Conservation (phyloP, 176 grass and related monocot species). For the Eragrostis nindensis region DNA sequence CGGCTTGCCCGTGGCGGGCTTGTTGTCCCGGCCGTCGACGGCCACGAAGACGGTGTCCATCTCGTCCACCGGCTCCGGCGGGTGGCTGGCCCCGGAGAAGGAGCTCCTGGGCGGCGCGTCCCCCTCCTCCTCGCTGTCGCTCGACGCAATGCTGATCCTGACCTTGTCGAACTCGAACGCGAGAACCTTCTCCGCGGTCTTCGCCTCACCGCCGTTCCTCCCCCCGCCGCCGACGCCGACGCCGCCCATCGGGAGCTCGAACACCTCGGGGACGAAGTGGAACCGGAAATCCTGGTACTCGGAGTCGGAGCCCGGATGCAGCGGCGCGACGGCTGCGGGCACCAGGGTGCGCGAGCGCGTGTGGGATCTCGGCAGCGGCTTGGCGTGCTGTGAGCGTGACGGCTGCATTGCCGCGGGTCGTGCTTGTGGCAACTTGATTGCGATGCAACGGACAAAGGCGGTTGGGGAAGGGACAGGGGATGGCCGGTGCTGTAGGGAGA, state of each 20-base stretch:
- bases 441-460: conserved; percentile 49
- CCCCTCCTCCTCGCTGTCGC: conserved; percentile 20
- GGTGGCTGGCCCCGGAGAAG: conserved; percentile 64
- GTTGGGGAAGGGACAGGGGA: conserved; percentile 43
- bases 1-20: conserved; percentile 24
- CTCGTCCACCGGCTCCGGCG: conserved; percentile 61
- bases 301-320: conserved; percentile 1
- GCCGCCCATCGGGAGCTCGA: conserved; percentile 51
- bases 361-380: conserved; percentile 30
- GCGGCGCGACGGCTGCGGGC: background rate
- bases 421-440: conserved; percentile 35
- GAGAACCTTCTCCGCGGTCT: conserved; percentile 34
- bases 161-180: conserved; percentile 49
- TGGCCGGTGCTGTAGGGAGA: background rate
- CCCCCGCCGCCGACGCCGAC: background rate
- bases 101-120: conserved; percentile 45
- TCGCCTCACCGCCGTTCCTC: background rate
- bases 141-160: conserved; percentile 56
- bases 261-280: conserved; percentile 34
- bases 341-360: conserved; percentile 42
- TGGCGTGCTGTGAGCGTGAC: conserved; percentile 42
- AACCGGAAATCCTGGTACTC: conserved; percentile 44
- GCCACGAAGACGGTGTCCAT: conserved; percentile 50
- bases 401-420: conserved; percentile 42
- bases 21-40: conserved; percentile 33